Evolutionary conservation across 2,329 filamentous ascomycete species (phyloP), one percentile per base, ranked within the genome.

Genomic region (Purpureocillium takamizusanense): DNA sequence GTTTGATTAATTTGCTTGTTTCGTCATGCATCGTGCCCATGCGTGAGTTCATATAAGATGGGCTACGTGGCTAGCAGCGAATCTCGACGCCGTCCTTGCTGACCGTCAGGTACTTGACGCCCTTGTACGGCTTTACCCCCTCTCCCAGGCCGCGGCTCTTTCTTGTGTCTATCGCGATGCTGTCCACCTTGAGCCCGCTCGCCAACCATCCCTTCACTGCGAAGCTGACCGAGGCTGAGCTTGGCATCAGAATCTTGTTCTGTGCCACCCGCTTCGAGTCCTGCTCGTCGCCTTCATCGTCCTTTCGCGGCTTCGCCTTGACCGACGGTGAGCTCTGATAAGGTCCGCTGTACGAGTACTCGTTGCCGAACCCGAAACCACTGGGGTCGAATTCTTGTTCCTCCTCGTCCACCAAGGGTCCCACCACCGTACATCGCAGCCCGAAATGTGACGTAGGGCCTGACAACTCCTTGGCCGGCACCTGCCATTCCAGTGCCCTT

Each of bases 81-180:
- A 79, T 70, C 59, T 83, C 78, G 31, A 82, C 67, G 16, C 78
- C 78, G 12, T 73, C 72, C 45, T 76, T 77, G 52, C 78, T 82
- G 35, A 82, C 68, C 13, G 89, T 95, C 51, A 98, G 59, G 61
- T 98, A 98, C 64, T 98, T 98, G 48, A 98, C 92, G 2, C 92
- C 92, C 65, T 97, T 98, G 63, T 95, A 97, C 17, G 92, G 92
- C 63, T 88, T 94, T 30, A 97, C 79, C 3, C 84, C 79, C 48
- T 94, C 87, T 0, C 87, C 87, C 33, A 98, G 53, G 0, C 92
- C 92, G 41, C 82, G 76, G 60, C 86, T 94, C 64, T 82, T 88
- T 57, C 85, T 81, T n/a, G 77, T 69, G 56, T 88, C 71, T 50
- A 87, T 59, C 54, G 78, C 54, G 53, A 88, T 74, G 59, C 76